These are phyloP conservation scores for Patellifolia procumbens DNA, from an alignment of 179 eudicot genomes.

Conservation along the genomic window DNA sequence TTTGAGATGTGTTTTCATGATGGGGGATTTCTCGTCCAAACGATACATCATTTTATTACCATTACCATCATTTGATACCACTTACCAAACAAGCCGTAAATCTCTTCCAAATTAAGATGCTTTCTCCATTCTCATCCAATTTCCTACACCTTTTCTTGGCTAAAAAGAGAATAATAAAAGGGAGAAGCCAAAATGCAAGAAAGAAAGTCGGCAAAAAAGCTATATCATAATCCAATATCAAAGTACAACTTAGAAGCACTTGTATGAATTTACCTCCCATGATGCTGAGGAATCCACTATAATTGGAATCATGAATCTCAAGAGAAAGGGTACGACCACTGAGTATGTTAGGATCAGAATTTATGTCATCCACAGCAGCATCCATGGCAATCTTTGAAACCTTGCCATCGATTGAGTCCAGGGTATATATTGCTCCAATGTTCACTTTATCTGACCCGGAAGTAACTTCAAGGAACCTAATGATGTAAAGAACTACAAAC, in stretches of 20 bases:
- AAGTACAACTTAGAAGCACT: neutral
- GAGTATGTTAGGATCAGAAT: conserved; percentile 58
- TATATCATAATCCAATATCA: neutral
- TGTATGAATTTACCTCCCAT: conserved; percentile 56
- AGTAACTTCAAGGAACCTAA: conserved; percentile 27
- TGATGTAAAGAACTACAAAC: conserved; percentile 31
- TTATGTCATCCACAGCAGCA: conserved; percentile 62
- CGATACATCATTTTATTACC: too few species aligned
- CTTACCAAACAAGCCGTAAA: neutral
- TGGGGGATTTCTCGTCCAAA: too few species aligned
- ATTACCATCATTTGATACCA: too few species aligned
- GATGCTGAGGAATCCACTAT: conserved; percentile 63
- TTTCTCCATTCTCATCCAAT: neutral
- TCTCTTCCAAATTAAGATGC: neutral
- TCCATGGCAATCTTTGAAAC: conserved; percentile 52
- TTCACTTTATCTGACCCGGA: conserved; percentile 38
- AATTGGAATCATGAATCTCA: conserved; percentile 51
- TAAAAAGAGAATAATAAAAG: neutral
- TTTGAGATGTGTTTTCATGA: too few species aligned
- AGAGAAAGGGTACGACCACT: conserved; percentile 51
- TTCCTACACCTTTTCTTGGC: neutral
- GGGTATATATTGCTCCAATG: conserved; percentile 56
- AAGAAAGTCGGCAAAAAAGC: neutral
- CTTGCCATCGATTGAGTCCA: conserved; percentile 39
- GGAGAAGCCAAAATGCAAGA: neutral